Conservation (phyloP, 352 stramenopile genomes). For the Hyphochytrium catenoides region DNA sequence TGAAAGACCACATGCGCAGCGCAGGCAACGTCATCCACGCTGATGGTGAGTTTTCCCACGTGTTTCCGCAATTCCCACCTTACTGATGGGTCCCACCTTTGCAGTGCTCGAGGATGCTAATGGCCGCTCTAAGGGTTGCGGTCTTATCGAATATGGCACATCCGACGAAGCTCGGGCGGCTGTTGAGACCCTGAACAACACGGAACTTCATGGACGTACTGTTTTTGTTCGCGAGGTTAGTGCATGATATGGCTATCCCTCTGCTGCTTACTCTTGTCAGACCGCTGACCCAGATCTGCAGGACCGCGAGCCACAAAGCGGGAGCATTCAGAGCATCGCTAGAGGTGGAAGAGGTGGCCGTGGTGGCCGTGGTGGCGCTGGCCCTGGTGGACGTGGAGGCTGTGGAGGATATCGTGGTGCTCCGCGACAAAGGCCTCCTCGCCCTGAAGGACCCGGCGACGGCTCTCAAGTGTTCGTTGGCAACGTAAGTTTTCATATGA, state of each 20-base stretch:
- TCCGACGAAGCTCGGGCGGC: conserved; percentile 47
- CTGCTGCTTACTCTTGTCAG: too few relatives aligned
- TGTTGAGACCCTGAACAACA: conserved; percentile 71
- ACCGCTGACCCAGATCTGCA: too few relatives aligned
- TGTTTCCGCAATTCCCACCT: not conserved
- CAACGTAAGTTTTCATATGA: conserved; percentile 35
- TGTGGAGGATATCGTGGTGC: not conserved
- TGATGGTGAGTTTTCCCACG: conserved; percentile 18
- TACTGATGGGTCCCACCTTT: not conserved
- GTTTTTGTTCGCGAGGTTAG: conserved; percentile 59
- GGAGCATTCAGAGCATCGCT: conserved; percentile 38
- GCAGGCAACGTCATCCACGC: conserved; percentile 48
- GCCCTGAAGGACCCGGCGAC: conserved; percentile 8
- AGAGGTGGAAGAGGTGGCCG: conserved; percentile 10
- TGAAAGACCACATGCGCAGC: conserved; percentile 86
- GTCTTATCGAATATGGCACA: conserved; percentile 34
- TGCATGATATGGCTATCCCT: too few relatives aligned
- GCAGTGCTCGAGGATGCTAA: conserved; percentile 41
- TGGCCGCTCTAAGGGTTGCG: conserved; percentile 69
- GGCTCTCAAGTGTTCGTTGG: conserved; percentile 34
- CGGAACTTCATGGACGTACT: conserved; percentile 64
- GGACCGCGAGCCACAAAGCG: conserved; percentile 34
- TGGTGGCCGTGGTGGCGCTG: not conserved
- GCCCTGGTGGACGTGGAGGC: conserved; percentile 3
- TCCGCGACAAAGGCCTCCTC: conserved; percentile 2